Base-by-base conservation (phyloP, 805 yeast species). In the Tetrapisispora taiwanensis region DNA sequence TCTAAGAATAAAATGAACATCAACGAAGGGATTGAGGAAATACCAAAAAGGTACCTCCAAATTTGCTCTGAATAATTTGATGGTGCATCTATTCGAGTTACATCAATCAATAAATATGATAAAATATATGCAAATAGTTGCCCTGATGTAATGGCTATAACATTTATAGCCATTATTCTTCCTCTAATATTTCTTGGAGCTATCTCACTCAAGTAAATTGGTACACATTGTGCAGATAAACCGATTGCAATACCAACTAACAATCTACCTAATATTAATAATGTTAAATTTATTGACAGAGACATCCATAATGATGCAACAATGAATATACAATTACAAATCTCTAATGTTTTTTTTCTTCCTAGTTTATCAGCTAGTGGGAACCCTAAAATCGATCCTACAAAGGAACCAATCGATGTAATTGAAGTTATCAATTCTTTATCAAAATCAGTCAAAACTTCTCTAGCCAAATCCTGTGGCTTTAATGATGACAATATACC, bases 191-290 rank as follows among this genome's bases (percentile, higher is more conserved):
- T 59, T 3, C 70, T 59, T 2, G 75, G 74, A 3, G 74, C 66
- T 24, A 75, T 63, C 54, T 77, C 83, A 20, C 78, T 70, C 13
- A 76, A 63, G 54, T 73, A 76, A 13, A 75, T 68, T 0, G 82
- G 90, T 3, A 79, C 77, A 34, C 79, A 69, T 52, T 81, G 83
- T 0, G 88, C 75, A 6, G 84, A 81, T 24, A 75, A 73, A 14
- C 92, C 92, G 20, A 84, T 79, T 8, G 83, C 87, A 22, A 80
- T 54, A n/a, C 89, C 89, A 14, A 83, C 74, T 28, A 79, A 59
- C 27, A 75, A 69, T 46, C 90, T 68, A 1, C 90, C 90, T 41
- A 67, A 50, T 30, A 70, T 60, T 45, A 74, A 54, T 48, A 67
- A 68, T 45, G 59, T 49, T 56, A 78, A 67, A 13, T 65, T 59